Conservation (phyloP, 768 basidiomycete species). For the Lentinula boryana region DNA sequence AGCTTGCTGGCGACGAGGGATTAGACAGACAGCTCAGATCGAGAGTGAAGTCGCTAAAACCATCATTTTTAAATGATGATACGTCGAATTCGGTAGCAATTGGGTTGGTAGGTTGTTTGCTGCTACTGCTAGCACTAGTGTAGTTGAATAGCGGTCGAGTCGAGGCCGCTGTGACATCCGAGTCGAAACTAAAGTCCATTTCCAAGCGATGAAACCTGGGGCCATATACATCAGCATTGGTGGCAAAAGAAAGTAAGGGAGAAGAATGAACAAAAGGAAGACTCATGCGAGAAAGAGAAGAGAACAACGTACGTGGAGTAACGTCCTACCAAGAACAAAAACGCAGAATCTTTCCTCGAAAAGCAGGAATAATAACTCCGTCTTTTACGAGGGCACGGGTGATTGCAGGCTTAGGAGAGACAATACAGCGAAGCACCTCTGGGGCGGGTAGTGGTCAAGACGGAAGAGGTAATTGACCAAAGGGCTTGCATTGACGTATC, state of each 20-base stretch:
- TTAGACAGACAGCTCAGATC: conserved; percentile 40
- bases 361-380: not conserved
- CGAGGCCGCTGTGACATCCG: not conserved
- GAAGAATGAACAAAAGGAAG: not conserved
- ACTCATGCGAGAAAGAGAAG: not conserved
- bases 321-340: not conserved
- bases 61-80: conserved; percentile 24
- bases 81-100: conserved; percentile 19
- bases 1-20: conserved; percentile 32
- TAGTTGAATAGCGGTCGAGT: conserved; percentile 1
- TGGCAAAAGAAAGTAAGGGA: not conserved
- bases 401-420: not conserved
- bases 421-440: not conserved
- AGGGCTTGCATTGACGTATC: not conserved
- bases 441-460: conserved; percentile 5
- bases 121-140: conserved; percentile 8
- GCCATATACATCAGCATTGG: not conserved
- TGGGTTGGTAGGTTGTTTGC: conserved; percentile 7
- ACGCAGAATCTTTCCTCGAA: not conserved
- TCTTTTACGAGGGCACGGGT: not conserved
- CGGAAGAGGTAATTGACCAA: not conserved
- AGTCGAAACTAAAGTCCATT: conserved; percentile 7
- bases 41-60: conserved; percentile 40
- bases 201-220: not conserved
- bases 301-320: not conserved